Conservation (phyloP, 345 rosid genomes). For the Eucalyptus paniculata region DNA sequence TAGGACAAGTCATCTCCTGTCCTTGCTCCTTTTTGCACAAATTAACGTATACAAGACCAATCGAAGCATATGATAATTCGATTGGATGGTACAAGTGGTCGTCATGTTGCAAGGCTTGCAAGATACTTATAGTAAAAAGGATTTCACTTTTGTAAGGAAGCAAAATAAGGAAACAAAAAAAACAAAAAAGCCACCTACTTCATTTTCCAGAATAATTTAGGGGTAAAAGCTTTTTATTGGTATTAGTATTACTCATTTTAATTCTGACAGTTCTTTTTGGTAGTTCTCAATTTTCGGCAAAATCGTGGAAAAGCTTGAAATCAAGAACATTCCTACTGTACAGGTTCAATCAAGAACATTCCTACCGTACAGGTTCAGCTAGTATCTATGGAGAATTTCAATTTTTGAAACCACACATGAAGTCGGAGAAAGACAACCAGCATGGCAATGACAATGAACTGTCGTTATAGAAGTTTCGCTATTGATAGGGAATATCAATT, state of each 20-base stretch:
- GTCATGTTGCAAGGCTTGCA: background rate
- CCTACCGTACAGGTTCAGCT: background rate
- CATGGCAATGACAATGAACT: background rate
- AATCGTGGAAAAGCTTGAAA: background rate
- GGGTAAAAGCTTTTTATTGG: background rate
- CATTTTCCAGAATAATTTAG: background rate
- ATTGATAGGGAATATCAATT: background rate
- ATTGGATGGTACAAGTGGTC: background rate
- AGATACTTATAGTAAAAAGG: background rate
- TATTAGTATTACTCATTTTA: background rate
- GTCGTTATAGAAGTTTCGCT: background rate
- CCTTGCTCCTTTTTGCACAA: background rate
- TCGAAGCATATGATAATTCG: background rate
- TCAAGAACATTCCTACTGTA: background rate
- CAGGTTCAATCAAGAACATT: background rate
- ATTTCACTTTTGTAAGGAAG: no score
- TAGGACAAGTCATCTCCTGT: background rate
- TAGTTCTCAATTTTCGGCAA: background rate
- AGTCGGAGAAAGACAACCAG: background rate
- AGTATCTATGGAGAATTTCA: background rate
- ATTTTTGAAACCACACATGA: background rate
- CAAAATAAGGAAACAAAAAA: no score
- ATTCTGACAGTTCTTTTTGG: background rate
- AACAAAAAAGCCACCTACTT: background rate
- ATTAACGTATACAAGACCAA: background rate